Conservation (phyloP, 2,329 filamentous ascomycete species). For the Fusarium sambucinum region DNA sequence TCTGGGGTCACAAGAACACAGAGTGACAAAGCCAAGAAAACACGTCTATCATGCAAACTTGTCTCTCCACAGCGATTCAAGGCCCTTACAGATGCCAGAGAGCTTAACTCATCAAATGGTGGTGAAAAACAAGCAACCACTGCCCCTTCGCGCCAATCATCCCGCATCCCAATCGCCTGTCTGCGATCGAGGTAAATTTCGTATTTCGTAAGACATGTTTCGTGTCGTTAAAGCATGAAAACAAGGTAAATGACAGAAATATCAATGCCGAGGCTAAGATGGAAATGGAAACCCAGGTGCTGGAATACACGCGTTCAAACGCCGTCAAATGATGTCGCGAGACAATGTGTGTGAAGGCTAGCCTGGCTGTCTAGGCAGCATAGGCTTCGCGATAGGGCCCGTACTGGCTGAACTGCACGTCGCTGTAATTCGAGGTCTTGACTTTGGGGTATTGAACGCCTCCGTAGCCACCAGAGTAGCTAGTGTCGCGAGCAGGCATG, state of each 20-base stretch:
- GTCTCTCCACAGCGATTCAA: constrained; percentile 39
- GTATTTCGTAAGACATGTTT: constrained; percentile 53
- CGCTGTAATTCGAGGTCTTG: constrained; percentile 52
- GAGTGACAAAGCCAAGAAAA: constrained; percentile 31
- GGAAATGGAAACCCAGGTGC: constrained; percentile 34
- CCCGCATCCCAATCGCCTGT: constrained; percentile 44
- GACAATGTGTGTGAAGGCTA: constrained; percentile 10
- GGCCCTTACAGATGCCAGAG: constrained; percentile 36
- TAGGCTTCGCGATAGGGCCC: constrained; percentile 46
- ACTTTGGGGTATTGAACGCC: constrained; percentile 49
- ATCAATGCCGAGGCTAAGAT: constrained; percentile 33
- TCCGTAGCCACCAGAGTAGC: constrained; percentile 47
- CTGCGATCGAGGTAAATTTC: constrained; percentile 46
- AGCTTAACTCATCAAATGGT: constrained; percentile 35
- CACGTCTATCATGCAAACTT: constrained; percentile 42
- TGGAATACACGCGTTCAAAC: constrained; percentile 47
- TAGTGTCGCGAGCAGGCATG: constrained; percentile 49
- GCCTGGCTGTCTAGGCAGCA: constrained; percentile 19
- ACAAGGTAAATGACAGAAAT: constrained; percentile 41
- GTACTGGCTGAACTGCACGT: constrained; percentile 52
- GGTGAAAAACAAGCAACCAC: constrained; percentile 32
- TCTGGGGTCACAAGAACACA: constrained; percentile 25
- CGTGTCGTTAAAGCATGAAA: constrained; percentile 49
- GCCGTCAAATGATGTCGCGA: constrained; percentile 44
- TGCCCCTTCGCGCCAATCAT: constrained; percentile 45